phyloP scores from a whole-genome alignment of 2,329 filamentous ascomycete genomes.

The Sarocladiaceae sp. region DNA sequence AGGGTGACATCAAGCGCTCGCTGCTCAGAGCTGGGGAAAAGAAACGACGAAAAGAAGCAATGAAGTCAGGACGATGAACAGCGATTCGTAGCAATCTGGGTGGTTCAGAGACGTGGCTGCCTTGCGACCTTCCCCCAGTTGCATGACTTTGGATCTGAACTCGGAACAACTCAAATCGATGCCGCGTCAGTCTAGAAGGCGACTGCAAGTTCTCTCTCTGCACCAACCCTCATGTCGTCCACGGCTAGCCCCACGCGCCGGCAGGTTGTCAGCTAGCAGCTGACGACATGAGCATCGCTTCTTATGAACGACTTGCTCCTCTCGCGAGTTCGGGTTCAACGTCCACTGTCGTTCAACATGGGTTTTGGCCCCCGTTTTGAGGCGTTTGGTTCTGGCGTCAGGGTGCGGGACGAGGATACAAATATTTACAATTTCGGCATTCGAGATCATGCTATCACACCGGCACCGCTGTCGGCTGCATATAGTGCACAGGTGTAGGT shows the following conservation, averaged over 20 bases:
- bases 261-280: too few relatives aligned
- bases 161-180: too few relatives aligned
- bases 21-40: constrained; percentile 55
- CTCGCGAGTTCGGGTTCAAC: not conserved
- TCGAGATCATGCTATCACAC: not conserved
- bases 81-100: too few relatives aligned
- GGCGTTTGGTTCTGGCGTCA: not conserved
- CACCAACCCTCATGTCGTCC: not conserved
- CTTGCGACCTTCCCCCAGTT: too few relatives aligned
- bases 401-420: not conserved
- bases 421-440: too few relatives aligned
- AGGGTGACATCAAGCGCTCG: constrained; percentile 78
- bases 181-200: too few relatives aligned
- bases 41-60: constrained; percentile 55
- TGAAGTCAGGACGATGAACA: constrained; percentile 45
- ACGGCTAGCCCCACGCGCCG: too few relatives aligned
- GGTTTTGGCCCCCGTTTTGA: not conserved
- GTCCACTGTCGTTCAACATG: not conserved
- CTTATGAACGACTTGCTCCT: too few relatives aligned
- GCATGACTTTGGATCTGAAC: too few relatives aligned
- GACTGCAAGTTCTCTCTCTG: too few relatives aligned
- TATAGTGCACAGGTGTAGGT: not conserved
- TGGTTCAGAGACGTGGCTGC: too few relatives aligned
- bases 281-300: too few relatives aligned
- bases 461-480: not conserved